Evolutionary conservation across 805 yeast genomes (phyloP), one percentile per base, ranked within the genome.

Genomic region (Komagataella kurtzmanii): DNA sequence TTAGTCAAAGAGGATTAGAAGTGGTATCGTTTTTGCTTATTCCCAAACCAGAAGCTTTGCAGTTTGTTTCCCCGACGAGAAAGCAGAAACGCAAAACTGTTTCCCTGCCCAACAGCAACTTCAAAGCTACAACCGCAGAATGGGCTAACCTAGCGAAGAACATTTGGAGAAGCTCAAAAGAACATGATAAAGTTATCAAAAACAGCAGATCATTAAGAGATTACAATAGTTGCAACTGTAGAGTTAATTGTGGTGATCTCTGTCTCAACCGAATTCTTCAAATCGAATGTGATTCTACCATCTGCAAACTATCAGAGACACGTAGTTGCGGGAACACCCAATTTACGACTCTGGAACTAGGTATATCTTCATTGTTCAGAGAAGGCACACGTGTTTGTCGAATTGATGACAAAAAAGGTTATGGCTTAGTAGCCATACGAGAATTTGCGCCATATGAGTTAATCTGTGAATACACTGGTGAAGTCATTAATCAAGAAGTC

Each of bases 391-490:
- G 64, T 67, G 50, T 66, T 70, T n/a, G 56, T 68, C 3, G 54
- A 58, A 49, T 69, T 76, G 0, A 30, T 30, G 67, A 66, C 17
- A 57, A 58, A 24, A 72, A 71, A 53, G 79, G 79, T 3, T 63
- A 60, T 51, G 80, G 79, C 1, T 59, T 75, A 12, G 55, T 71
- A 17, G 69, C 79, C 2, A 58, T 63, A 3, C 58, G 73, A 30
- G 55, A 58, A 1, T 72, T 69, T 48, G 55, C 60, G 3, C 66
- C 73, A 14, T 69, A 67, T 4, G 66, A 65, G 46, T 60, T 75
- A n/a, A 66, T 75, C 24, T 59, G 72, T 24, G 80, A 75, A 55
- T 75, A 74, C 55, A 68, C 75, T 2, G 80, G 80, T 10, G 80
- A 76, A 51, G 71, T 75, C 14, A 67, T 76, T 23, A 66, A 66